phyloP scores from a whole-genome alignment of 768 basidiomycete species.

The Podaxis sp. region DNA sequence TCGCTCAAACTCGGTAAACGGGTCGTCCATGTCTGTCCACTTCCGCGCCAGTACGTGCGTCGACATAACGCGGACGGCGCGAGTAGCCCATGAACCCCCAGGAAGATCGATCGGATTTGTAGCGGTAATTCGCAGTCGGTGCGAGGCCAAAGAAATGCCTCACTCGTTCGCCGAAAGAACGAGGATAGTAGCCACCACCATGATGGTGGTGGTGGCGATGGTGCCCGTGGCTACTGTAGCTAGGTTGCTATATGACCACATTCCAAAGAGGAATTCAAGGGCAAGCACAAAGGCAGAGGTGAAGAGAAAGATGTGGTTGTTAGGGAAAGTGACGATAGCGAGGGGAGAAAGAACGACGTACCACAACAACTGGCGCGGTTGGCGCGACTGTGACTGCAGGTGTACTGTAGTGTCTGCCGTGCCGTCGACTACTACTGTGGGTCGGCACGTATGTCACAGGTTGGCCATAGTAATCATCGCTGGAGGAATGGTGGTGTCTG shows the following conservation, averaged over 20 bases:
- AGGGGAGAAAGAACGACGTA: background rate
- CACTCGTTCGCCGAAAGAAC: slow-evolving; percentile 40
- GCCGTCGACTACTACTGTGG: slow-evolving; percentile 7
- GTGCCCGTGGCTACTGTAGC: slow-evolving; percentile 21
- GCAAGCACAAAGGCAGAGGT: slow-evolving; percentile 5
- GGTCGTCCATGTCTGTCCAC: slow-evolving; percentile 58
- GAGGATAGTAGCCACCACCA: slow-evolving; percentile 3
- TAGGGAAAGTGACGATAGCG: background rate
- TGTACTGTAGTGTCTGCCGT: slow-evolving; percentile 5
- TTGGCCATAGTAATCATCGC: background rate
- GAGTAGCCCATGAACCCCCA: slow-evolving; percentile 61
- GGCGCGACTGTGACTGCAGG: slow-evolving; percentile 1
- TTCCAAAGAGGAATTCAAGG: slow-evolving; percentile 3
- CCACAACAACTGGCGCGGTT: slow-evolving; percentile 3
- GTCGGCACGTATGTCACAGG: slow-evolving; percentile 9
- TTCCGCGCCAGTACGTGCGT: slow-evolving; percentile 46
- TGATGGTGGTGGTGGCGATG: slow-evolving; percentile 21
- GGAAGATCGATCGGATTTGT: slow-evolving; percentile 40
- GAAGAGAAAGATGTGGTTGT: background rate
- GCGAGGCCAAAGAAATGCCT: slow-evolving; percentile 55
- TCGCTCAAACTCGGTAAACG: slow-evolving; percentile 42
- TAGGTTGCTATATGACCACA: slow-evolving; percentile 4
- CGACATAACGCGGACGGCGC: slow-evolving; percentile 45
- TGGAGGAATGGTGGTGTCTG: background rate
- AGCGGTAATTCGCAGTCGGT: slow-evolving; percentile 36